Base-by-base conservation (phyloP, 106 monocot genomes). In the Platanthera zijinensis region DNA sequence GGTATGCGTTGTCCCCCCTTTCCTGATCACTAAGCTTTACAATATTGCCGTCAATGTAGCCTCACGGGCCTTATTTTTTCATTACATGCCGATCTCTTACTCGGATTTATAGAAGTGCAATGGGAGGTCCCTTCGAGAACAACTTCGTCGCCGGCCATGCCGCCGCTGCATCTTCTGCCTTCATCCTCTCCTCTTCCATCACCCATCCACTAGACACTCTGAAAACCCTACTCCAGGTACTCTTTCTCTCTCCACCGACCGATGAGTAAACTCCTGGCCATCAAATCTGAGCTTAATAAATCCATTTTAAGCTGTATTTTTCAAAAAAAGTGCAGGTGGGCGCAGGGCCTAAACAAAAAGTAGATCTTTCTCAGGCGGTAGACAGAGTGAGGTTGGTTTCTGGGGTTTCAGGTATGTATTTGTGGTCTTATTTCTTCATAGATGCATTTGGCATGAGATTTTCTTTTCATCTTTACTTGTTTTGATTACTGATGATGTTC, bases 191-290 rank as follows among this genome's bases (percentile, higher is more conserved):
- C 18, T 79, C 86, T 9, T 73, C 87, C 50, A 77, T 92, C 77
- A 84, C 88, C 32, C 86, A 99, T 46, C 94, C 99, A 8, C 80
- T 99, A 22, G 99, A 99, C 79, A 92, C 94, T 57, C 81, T 94
- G 77, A 99, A 99, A 62, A 84, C 94, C 72, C 99, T 99, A 53
- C 82, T 92, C 78, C 99, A 99, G 91, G 96, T 89, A 18, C 47
- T 66, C n/a, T 14, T 10, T n/a, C 48, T 15, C 69, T 48, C 77
- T 74, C 51, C 2, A 6, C 0, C 51, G 14, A 17, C 22, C 1
- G 50, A 17, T 70, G 48, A 70, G n/a, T 47, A 47, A 14, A n/a
- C 2, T 30, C 25, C 32, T 66, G 30, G 10, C 28, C 32, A 9
- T 66, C 12, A 64, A 28, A 9, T 64, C 64, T 9, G 5, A 66